These are phyloP conservation scores for Ogataea saltuana DNA, from an alignment of 805 yeast genomes.

Conservation along the genomic window DNA sequence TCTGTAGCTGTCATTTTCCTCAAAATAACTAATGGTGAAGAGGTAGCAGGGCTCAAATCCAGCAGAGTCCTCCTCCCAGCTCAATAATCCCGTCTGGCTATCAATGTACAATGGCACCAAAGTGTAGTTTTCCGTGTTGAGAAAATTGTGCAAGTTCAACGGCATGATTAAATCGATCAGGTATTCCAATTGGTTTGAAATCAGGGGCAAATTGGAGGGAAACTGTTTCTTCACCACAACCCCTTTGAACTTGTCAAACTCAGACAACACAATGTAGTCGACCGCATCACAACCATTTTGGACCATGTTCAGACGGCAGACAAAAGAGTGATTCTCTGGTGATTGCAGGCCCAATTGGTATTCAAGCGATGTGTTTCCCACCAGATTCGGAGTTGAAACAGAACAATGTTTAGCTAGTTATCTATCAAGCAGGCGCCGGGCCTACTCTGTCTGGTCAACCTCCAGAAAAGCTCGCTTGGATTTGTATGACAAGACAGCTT, in stretches of 20 bases:
- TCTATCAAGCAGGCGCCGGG: background rate
- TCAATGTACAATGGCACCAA: slow-evolving; percentile 49
- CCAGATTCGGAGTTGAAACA: background rate
- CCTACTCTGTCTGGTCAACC: too few species aligned
- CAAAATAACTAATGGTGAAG: slow-evolving; percentile 34
- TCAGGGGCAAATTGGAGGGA: slow-evolving; percentile 58
- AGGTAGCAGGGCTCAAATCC: slow-evolving; percentile 25
- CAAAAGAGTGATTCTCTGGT: too few species aligned
- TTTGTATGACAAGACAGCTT: too few species aligned
- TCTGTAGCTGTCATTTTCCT: slow-evolving; percentile 34
- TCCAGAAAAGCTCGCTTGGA: too few species aligned
- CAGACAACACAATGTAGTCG: slow-evolving; percentile 56
- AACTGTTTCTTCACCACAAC: slow-evolving; percentile 62
- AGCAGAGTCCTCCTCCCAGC: slow-evolving; percentile 16
- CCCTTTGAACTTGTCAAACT: slow-evolving; percentile 78
- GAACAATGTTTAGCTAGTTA: background rate
- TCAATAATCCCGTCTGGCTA: slow-evolving; percentile 17
- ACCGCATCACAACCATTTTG: slow-evolving; percentile 10
- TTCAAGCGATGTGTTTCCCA: too few species aligned
- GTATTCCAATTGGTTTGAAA: slow-evolving; percentile 54
- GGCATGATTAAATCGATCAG: slow-evolving; percentile 31
- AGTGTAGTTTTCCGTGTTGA: slow-evolving; percentile 59
- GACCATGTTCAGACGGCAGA: background rate
- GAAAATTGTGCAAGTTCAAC: slow-evolving; percentile 41
- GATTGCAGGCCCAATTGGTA: too few species aligned